Percentiles rank a stretch among this genome's conserved stretches.
Evolutionary conservation across 179 eudicot genomes (phyloP).

Genomic region (Dionaea muscipula): DNA sequence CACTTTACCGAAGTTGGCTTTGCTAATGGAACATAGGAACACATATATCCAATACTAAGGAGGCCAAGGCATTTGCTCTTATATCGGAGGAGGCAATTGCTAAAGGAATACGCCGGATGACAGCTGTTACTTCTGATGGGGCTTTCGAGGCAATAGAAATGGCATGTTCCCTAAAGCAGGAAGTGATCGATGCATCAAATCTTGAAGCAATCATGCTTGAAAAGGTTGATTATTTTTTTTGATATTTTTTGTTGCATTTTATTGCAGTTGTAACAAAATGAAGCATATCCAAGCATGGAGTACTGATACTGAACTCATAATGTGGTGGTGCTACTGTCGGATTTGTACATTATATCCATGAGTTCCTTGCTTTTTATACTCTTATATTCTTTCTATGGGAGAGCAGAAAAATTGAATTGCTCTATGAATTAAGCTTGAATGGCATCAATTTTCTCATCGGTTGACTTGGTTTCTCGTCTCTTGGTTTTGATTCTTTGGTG

Average conservation of each 20-base stretch:
- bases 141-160: slow-evolving; percentile 55
- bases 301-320: background rate
- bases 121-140: slow-evolving; percentile 72
- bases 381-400: too few relatives aligned
- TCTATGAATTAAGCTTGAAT: too few relatives aligned
- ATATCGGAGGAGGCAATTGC: slow-evolving; percentile 95
- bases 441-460: too few relatives aligned
- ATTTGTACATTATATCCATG: too few relatives aligned
- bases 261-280: background rate
- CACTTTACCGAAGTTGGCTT: background rate
- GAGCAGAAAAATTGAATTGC: too few relatives aligned
- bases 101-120: slow-evolving; percentile 92
- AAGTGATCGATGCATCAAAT: slow-evolving; percentile 59
- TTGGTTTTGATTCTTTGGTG: too few relatives aligned
- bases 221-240: slow-evolving; percentile 46
- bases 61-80: slow-evolving; percentile 86
- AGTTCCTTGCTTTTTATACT: too few relatives aligned
- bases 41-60: slow-evolving; percentile 82
- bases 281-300: too few relatives aligned
- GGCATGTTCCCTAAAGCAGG: slow-evolving; percentile 63
- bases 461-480: too few relatives aligned
- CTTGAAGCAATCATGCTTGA: slow-evolving; percentile 54
- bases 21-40: slow-evolving; percentile 46
- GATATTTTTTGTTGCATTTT: background rate
- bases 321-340: background rate